phyloP scores from a whole-genome alignment of 2,329 filamentous ascomycete genomes.

The Sporothrix phasma region DNA sequence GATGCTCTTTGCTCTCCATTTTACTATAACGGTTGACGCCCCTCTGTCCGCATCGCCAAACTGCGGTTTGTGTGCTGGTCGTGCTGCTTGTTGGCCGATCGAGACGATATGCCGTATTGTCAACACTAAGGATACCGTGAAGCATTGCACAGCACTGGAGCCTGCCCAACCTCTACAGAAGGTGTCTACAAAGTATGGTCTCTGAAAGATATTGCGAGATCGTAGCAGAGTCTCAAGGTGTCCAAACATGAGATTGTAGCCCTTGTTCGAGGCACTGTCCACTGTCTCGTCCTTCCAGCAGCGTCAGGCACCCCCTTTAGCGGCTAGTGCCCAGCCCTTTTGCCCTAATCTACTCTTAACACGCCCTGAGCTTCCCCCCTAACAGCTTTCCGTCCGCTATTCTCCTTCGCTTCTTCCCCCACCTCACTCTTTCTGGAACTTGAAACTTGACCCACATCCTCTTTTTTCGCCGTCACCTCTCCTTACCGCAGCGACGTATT shows the following conservation, averaged over 20 bases:
- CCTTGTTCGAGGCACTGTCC: neutral
- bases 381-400: slow-evolving; percentile 6
- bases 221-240: too few relatives aligned
- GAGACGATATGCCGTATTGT: neutral
- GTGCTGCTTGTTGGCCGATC: neutral
- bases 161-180: too few relatives aligned
- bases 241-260: neutral
- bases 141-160: too few relatives aligned
- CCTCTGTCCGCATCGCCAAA: neutral
- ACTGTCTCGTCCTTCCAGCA: neutral
- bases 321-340: neutral
- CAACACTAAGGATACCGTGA: neutral
- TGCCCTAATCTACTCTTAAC: neutral
- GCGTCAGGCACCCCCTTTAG: neutral
- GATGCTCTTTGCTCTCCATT: neutral
- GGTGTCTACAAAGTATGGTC: neutral
- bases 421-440: slow-evolving; percentile 3
- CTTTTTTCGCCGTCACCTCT: slow-evolving; percentile 9
- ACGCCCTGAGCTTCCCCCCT: slow-evolving; percentile 8
- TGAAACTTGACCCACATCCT: slow-evolving; percentile 14
- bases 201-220: neutral
- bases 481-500: neutral
- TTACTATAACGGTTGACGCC: too few relatives aligned
- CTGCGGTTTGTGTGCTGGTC: neutral
- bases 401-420: neutral